Evolutionary conservation across 352 stramenopile species (phyloP), one percentile per base, ranked within the genome.

Genomic region (Elongisporangium anandrum): DNA sequence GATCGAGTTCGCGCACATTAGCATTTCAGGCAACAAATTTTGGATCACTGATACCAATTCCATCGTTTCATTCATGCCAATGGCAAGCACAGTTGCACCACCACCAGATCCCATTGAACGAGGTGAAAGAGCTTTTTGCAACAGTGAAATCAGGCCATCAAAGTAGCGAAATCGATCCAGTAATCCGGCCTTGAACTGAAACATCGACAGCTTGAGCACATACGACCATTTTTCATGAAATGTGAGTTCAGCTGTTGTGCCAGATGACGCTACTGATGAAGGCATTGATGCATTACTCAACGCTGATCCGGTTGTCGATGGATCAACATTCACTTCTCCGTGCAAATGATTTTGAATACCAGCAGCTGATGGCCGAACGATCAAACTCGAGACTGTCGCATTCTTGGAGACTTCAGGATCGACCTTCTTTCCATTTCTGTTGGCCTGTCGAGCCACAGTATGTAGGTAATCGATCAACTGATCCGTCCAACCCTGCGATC

Each of bases 151-250:
- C 3, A 95, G 63, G 1, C 85, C 85, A 38, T 93, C 81, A 64
- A 95, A 90, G 57, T 87, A 94, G n/a, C 75, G 75, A 41, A 73
- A 63, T n/a, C 77, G 67, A 55, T 95, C 79, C 41, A 95, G 60
- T 23, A 95, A 60, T 1, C 84, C 79, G 23, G 85, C 57, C 54
- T 90, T 87, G 63, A 90, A 93, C 67, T 95, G 86, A 51, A 88
- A 94, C 66, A 87, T 70, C 15, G 85, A 88, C 16, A 95, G 61
- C 60, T 91, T 89, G 22, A 95, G 69, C 22, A 88, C 66, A 55
- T 95, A 95, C 15, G 81, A 90, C 79, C 80, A 92, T 57, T 90
- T 91, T 41, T 92, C 84, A 57, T 86, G 75, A 59, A 75, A 75
- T 4, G 74, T 78, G 17, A 84, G 62, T 29, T 74, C 57, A 17